Percentiles rank a stretch among this genome's conserved stretches.
Evolutionary conservation across 306 rosid species (phyloP).

Genomic region (Luffa aegyptiaca): DNA sequence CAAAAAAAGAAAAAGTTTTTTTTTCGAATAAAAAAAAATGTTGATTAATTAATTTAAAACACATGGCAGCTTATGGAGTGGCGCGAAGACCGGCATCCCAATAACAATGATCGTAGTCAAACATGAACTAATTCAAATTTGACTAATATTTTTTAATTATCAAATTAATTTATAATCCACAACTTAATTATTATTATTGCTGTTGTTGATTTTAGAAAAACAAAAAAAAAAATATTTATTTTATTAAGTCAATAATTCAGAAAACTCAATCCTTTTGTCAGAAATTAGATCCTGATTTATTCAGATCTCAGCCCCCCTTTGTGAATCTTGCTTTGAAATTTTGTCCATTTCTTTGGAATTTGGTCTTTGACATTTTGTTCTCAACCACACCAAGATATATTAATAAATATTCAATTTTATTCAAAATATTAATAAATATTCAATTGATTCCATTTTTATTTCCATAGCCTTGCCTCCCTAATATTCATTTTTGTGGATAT

Average conservation of each 20-base stretch:
- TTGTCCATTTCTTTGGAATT: not conserved
- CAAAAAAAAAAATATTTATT: not conserved
- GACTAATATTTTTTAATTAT: not conserved
- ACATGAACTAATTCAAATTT: not conserved
- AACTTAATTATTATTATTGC: not conserved
- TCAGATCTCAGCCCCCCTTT: not conserved
- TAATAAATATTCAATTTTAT: not conserved
- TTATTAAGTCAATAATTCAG: not conserved
- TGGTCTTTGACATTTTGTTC: not conserved
- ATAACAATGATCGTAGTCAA: not conserved
- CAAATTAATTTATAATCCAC: not conserved
- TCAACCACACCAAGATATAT: not conserved
- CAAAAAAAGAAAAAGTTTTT: too few relatives aligned
- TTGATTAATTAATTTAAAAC: not conserved
- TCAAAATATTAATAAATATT: not conserved
- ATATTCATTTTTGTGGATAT: not conserved
- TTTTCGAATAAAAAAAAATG: not conserved
- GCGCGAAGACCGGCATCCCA: slow-evolving; percentile 2
- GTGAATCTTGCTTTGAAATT: not conserved
- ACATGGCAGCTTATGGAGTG: not conserved
- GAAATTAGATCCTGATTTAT: not conserved
- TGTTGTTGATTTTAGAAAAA: not conserved
- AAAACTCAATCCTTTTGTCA: not conserved
- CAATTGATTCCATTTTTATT: not conserved
- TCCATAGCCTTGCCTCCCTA: not conserved